phyloP scores from a whole-genome alignment of 805 yeast species.

The Starmerella potacharoeniae region DNA sequence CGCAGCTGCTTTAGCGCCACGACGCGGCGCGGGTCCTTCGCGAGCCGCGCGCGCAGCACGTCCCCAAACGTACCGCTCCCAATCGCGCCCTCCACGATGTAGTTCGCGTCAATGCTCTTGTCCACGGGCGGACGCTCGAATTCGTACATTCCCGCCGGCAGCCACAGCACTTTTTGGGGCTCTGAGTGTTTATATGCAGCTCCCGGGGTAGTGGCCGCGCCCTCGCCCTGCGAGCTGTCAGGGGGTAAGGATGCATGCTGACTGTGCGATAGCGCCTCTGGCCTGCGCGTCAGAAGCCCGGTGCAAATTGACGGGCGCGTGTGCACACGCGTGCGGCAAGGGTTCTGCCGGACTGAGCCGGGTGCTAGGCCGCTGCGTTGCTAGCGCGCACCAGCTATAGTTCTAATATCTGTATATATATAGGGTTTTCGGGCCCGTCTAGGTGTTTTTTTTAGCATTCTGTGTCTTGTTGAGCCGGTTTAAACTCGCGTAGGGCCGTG shows the following conservation, averaged over 20 bases:
- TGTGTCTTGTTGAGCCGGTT: no score
- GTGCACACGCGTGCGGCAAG: no score
- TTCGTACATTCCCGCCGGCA: not conserved
- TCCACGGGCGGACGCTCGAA: not conserved
- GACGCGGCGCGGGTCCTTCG: constrained; percentile 16
- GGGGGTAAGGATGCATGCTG: not conserved
- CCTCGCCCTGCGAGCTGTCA: not conserved
- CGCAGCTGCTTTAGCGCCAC: constrained; percentile 82
- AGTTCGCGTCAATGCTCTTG: not conserved
- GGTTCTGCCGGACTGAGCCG: no score
- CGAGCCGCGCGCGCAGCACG: constrained; percentile 21
- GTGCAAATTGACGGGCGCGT: no score
- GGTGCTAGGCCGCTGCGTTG: no score
- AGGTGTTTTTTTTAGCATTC: no score
- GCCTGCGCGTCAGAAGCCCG: no score
- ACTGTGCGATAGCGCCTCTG: not conserved
- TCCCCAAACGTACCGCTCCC: constrained; percentile 27
- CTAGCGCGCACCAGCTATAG: no score
- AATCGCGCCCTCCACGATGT: not conserved
- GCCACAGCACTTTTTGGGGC: not conserved
- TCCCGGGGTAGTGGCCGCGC: not conserved
- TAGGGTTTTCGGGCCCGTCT: no score
- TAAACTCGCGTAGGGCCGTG: no score
- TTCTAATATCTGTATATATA: no score
- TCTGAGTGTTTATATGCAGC: not conserved